Conservation (phyloP, 192 early-diverging fungal genomes). For the Diversispora epigaea region DNA sequence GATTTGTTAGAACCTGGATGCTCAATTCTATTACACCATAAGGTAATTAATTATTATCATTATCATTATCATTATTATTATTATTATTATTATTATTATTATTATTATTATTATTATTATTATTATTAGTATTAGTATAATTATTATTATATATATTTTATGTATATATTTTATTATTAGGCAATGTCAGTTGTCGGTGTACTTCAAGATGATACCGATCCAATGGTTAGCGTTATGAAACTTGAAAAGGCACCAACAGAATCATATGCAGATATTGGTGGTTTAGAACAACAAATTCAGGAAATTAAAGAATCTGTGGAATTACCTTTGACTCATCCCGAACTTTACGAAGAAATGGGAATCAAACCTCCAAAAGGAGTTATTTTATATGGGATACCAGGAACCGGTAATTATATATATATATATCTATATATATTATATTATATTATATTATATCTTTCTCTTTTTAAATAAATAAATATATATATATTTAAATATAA, state of each 20-base stretch:
- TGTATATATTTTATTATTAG: conserved; percentile 32
- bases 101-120: background rate
- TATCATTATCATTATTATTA: background rate
- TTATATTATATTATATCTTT: too few relatives aligned
- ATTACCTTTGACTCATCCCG: conserved; percentile 94
- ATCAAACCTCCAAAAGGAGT: conserved; percentile 98
- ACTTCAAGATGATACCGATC: conserved; percentile 91
- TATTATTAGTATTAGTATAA: background rate
- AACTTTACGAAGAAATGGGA: conserved; percentile 98
- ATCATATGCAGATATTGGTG: conserved; percentile 97
- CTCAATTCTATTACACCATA: conserved; percentile 91
- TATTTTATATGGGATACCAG: conserved; percentile 93
- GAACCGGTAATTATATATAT: conserved; percentile 55
- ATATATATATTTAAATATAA: background rate
- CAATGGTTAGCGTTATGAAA: conserved; percentile 99
- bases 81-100: background rate
- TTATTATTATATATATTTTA: too few relatives aligned
- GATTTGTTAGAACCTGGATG: conserved; percentile 97
- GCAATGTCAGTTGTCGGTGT: conserved; percentile 92
- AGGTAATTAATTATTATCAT: conserved; percentile 46
- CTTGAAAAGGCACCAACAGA: conserved; percentile 98
- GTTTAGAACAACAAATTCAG: conserved; percentile 94
- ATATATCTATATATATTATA: background rate
- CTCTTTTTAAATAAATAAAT: too few relatives aligned
- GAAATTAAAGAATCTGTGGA: conserved; percentile 99